These are phyloP conservation scores for Echites panduratus DNA, from an alignment of 257 asterid species.

Conservation along the genomic window DNA sequence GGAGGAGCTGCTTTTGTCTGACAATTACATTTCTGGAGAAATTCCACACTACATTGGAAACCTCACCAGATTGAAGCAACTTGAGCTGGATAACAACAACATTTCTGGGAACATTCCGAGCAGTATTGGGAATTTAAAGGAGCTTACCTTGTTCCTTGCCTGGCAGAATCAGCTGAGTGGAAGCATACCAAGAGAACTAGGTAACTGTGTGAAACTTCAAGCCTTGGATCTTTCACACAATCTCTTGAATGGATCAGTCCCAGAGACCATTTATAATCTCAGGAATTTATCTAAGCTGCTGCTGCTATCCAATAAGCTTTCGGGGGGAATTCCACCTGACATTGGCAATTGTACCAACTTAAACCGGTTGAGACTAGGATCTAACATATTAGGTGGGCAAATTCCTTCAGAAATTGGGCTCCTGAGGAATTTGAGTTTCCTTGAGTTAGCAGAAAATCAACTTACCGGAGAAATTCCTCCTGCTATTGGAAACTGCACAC, in stretches of 20 bases:
- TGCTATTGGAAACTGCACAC: constrained; percentile 51
- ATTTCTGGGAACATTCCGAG: constrained; percentile 56
- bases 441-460: constrained; percentile 60
- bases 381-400: constrained; percentile 41
- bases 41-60: constrained; percentile 54
- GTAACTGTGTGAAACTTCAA: constrained; percentile 44
- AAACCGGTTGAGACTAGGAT: constrained; percentile 51
- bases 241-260: constrained; percentile 51
- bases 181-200: constrained; percentile 52
- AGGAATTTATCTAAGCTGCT: constrained; percentile 58
- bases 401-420: constrained; percentile 50
- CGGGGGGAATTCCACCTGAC: constrained; percentile 51
- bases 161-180: constrained; percentile 71
- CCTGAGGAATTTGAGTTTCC: constrained; percentile 41
- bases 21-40: constrained; percentile 42
- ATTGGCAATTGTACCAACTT: constrained; percentile 64
- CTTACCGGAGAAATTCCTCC: constrained; percentile 45
- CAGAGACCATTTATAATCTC: constrained; percentile 44
- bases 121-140: constrained; percentile 47
- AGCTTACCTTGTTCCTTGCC: constrained; percentile 61
- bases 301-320: constrained; percentile 52
- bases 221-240: constrained; percentile 64
- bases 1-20: constrained; percentile 71
- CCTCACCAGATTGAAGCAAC: constrained; percentile 50
- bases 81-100: constrained; percentile 62